These are phyloP conservation scores for Bryum argenteum DNA, from an alignment of 225 moss, liverwort and hornwort species.

Conservation along the genomic window DNA sequence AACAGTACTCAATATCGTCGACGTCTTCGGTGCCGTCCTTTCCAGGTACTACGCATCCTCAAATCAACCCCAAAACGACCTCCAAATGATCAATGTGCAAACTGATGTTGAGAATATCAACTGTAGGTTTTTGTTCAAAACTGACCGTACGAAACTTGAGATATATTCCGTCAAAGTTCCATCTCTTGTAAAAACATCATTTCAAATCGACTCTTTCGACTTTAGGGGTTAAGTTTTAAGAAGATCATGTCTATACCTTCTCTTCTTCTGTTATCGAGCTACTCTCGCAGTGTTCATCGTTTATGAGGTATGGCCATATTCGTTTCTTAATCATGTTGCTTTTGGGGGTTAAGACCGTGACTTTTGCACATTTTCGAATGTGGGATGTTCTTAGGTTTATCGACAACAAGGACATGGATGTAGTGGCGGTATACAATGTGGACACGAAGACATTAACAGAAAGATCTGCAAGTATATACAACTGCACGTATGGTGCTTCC, in stretches of 20 bases:
- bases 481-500: slow-evolving; percentile 34
- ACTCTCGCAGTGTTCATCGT: background rate
- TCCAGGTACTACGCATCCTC: slow-evolving; percentile 23
- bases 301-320: background rate
- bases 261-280: background rate
- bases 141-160: too few species aligned
- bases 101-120: too few species aligned
- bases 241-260: background rate
- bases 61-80: background rate
- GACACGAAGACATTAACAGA: slow-evolving; percentile 12
- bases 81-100: too few species aligned
- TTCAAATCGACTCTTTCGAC: too few species aligned
- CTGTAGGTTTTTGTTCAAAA: too few species aligned
- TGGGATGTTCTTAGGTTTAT: slow-evolving; percentile 36
- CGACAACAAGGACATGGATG: slow-evolving; percentile 57
- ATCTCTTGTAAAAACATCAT: too few species aligned
- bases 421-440: slow-evolving; percentile 49
- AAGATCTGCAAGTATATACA: slow-evolving; percentile 20
- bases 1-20: slow-evolving; percentile 46
- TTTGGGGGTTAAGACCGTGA: background rate
- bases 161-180: too few species aligned
- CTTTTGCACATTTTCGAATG: background rate
- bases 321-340: background rate
- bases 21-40: slow-evolving; percentile 52
- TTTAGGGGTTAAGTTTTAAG: background rate